A percentile compares a stretch with the other conserved stretches of the same genome.
Conservation (phyloP, 192 early-diverging fungal genomes). For the Coemansia sp. region DNA sequence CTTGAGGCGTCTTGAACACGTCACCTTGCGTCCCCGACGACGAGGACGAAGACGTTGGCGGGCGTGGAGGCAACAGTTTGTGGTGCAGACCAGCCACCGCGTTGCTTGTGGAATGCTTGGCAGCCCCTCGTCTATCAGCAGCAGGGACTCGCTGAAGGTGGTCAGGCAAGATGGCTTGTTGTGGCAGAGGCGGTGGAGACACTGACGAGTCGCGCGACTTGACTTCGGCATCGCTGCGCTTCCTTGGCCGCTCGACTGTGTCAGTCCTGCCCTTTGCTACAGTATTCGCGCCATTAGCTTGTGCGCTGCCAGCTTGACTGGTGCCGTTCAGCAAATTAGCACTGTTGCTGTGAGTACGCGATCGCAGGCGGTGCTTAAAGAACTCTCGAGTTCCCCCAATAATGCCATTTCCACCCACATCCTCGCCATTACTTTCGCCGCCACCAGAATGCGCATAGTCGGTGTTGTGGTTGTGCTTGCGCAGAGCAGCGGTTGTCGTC, state of each 20-base stretch:
- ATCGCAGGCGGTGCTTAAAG: constrained; percentile 40
- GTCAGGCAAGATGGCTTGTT: constrained; percentile 18
- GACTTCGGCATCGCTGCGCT: constrained; percentile 45
- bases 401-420: constrained; percentile 13
- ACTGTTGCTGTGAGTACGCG: constrained; percentile 40
- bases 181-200: constrained; percentile 8
- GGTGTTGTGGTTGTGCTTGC: constrained; percentile 16
- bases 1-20: constrained; percentile 2
- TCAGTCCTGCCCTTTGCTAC: neutral
- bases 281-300: neutral
- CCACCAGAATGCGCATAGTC: neutral
- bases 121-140: neutral
- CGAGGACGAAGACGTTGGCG: constrained; percentile 20
- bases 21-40: constrained; percentile 6
- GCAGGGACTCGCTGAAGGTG: constrained; percentile 15
- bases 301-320: neutral
- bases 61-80: neutral
- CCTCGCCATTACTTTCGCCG: constrained; percentile 11
- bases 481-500: constrained; percentile 27
- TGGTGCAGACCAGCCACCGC: neutral
- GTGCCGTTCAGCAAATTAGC: neutral
- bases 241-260: constrained; percentile 14
- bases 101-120: neutral
- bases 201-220: constrained; percentile 27
- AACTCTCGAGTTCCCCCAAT: constrained; percentile 47